Conservation (phyloP, 257 asterid genomes). For the Scutellaria galericulata region DNA sequence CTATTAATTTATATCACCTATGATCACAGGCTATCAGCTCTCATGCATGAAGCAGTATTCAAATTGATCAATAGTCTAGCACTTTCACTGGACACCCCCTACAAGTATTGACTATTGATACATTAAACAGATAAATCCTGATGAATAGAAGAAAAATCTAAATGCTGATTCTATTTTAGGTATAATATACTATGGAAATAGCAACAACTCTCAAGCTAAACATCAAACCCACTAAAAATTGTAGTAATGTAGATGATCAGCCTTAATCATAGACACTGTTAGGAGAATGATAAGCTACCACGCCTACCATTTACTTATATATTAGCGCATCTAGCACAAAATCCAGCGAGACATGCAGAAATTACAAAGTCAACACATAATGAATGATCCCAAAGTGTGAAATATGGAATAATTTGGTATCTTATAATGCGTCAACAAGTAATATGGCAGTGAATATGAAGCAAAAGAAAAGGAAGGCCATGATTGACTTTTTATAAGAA, state of each 20-base stretch:
- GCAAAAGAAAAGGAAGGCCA: conserved; percentile 22
- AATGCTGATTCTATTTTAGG: background rate
- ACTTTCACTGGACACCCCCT: conserved; percentile 2
- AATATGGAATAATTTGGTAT: background rate
- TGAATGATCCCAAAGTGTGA: conserved; percentile 12
- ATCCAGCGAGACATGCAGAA: background rate
- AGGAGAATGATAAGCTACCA: conserved; percentile 17
- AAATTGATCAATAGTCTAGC: conserved; percentile 14
- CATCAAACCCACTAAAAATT: conserved; percentile 20
- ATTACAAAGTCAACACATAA: conserved; percentile 3
- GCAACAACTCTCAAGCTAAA: background rate
- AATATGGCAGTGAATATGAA: conserved; percentile 11
- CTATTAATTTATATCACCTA: background rate
- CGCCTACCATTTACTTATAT: background rate
- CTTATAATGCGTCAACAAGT: background rate
- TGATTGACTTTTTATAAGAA: background rate
- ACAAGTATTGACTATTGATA: background rate
- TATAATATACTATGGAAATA: conserved; percentile 7
- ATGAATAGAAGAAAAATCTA: conserved; percentile 9
- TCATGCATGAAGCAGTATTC: conserved; percentile 13
- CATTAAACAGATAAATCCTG: background rate
- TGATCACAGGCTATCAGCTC: conserved; percentile 4
- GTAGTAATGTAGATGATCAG: conserved; percentile 11
- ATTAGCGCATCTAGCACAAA: conserved; percentile 21
- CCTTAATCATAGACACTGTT: background rate